These are phyloP conservation scores for Inosperma sp. DNA, from an alignment of 768 basidiomycete species.

Conservation along the genomic window DNA sequence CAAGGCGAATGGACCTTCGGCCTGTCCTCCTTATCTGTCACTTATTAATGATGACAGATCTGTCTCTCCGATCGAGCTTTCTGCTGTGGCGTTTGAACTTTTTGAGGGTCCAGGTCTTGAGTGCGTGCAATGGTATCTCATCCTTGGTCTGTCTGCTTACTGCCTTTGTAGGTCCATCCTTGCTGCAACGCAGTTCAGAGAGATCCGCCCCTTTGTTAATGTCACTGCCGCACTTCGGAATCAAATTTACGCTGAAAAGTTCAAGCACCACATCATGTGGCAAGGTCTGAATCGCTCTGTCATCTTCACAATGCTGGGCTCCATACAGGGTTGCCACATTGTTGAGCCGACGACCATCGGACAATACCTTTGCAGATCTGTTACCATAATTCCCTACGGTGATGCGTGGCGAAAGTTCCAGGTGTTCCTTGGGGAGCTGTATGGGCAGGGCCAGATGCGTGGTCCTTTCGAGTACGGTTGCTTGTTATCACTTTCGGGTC, in stretches of 20 bases:
- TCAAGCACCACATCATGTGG: neutral
- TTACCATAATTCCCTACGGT: neutral
- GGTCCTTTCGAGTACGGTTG: slow-evolving; percentile 1
- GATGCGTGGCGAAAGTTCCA: neutral
- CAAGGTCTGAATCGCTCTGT: neutral
- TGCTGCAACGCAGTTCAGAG: neutral
- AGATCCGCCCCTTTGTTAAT: neutral
- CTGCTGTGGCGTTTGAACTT: neutral
- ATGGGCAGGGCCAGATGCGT: neutral
- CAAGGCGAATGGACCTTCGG: neutral
- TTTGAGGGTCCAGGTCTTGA: neutral
- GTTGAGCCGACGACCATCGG: neutral
- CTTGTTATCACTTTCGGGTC: neutral
- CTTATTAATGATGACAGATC: neutral
- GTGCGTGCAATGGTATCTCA: neutral
- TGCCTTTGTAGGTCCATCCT: neutral
- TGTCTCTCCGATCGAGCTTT: neutral
- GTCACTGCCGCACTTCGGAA: neutral
- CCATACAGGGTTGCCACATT: neutral
- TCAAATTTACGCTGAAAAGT: neutral
- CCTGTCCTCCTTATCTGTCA: neutral
- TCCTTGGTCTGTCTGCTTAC: neutral
- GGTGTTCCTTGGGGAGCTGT: neutral
- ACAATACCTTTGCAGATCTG: neutral
- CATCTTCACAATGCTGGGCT: neutral